Conservation (phyloP, 768 basidiomycete genomes). For the Cystofilobasidium bisporidii region DNA sequence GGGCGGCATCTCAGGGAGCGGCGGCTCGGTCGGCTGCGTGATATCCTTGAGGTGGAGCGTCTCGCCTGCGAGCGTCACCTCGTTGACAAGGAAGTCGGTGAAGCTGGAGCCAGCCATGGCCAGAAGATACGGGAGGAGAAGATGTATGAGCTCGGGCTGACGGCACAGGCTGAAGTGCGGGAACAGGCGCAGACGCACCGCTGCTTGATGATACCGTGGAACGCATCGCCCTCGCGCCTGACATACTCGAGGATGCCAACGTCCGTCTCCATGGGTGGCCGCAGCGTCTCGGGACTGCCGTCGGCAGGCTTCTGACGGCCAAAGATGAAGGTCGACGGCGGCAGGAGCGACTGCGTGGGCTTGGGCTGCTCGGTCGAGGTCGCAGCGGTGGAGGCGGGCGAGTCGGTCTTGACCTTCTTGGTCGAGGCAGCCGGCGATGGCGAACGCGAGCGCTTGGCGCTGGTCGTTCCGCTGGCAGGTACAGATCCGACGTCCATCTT, state of each 20-base stretch:
- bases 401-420: slow-evolving; percentile 20
- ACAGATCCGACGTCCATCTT: background rate
- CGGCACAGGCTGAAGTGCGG: no score
- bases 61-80: slow-evolving; percentile 71
- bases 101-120: slow-evolving; percentile 51
- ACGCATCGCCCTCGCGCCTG: slow-evolving; percentile 55
- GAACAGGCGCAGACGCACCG: slow-evolving; percentile 63
- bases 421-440: background rate
- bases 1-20: slow-evolving; percentile 35
- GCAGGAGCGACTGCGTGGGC: slow-evolving; percentile 24
- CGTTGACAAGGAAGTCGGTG: slow-evolving; percentile 91
- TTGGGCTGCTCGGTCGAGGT: background rate
- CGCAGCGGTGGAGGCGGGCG: background rate
- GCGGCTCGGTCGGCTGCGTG: slow-evolving; percentile 48
- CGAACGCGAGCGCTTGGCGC: slow-evolving; percentile 3
- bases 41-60: slow-evolving; percentile 74
- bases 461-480: background rate
- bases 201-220: slow-evolving; percentile 94
- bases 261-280: slow-evolving; percentile 51
- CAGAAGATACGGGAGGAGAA: background rate
- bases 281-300: background rate
- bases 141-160: no score
- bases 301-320: slow-evolving; percentile 12
- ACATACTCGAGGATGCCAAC: slow-evolving; percentile 89
- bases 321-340: slow-evolving; percentile 25